Base-by-base conservation (phyloP, 2,329 filamentous ascomycete species). In the Aspergillus tamarii region DNA sequence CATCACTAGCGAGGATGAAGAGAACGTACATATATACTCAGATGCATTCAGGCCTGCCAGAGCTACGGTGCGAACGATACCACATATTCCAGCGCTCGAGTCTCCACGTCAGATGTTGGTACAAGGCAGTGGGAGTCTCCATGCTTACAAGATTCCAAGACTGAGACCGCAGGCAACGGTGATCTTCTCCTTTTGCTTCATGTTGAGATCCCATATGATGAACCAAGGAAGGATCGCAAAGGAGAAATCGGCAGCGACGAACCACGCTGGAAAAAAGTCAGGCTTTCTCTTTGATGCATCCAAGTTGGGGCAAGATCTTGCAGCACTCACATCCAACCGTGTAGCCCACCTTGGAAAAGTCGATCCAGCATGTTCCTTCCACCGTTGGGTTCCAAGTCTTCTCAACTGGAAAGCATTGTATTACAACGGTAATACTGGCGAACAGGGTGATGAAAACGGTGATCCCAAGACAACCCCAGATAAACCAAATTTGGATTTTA, bases 111-210 rank as follows among this genome's bases (percentile, higher is more conserved):
- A 41, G 39, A 41, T 19, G 7, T 41, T n/a, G 39, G 39, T 41
- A 16, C 39, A 19, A 41, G 16, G 3, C 7, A 19, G 39, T 1
- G 19, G 16, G 19, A 8, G 16, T 26, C n/a, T 41, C 34, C 48
- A 21, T 28, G 67, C 75, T 69, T 68, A 78, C 79, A 82, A 77
- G 6, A 82, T 66, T 6, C 81, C 81, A 4, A 82, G 65, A 52
- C 81, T 83, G 50, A 83, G 76, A 58, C 80, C 78, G 23, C 72
- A 68, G 0, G 80, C 75, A 10, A 83, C 76, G n/a, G 81, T 73
- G 28, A 82, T 73, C 69, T 82, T 83, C 48, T 84, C 81, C 19
- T 79, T 74, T n/a, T 70, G 76, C 16, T 78, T 78, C 79, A 83
- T 83, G 36, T 80, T 77, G 9, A 83, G 64, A 0, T 76, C 74